Conservation (phyloP, 768 basidiomycete species). For the Lentinus brumalis region DNA sequence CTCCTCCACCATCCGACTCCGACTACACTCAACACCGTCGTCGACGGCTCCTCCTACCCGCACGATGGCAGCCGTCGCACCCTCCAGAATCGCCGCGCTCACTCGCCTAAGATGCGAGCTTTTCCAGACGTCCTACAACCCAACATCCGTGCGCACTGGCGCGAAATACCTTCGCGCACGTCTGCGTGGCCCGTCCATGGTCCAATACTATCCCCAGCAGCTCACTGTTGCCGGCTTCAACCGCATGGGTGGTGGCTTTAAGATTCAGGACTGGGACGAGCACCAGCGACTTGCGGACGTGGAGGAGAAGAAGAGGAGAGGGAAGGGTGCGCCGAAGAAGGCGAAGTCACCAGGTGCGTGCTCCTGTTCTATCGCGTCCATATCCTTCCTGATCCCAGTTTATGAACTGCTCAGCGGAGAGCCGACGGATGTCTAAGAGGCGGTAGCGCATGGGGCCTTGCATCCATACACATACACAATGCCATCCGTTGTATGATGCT, state of each 20-base stretch:
- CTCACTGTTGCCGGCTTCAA: conserved; percentile 60
- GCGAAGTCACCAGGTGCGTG: conserved; percentile 67
- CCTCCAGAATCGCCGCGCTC: conserved; percentile 61
- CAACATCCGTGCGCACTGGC: conserved; percentile 76
- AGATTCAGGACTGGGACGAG: conserved; percentile 67
- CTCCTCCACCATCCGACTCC: not conserved
- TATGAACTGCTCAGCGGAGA: conserved; percentile 57
- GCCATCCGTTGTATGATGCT: no score
- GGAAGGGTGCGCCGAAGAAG: conserved; percentile 84
- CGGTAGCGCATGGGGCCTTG: conserved; percentile 24
- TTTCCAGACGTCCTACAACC: conserved; percentile 91
- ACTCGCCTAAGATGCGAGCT: conserved; percentile 66
- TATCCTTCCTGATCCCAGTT: no score
- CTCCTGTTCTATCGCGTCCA: not conserved
- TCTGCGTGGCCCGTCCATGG: conserved; percentile 84
- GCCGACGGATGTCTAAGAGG: conserved; percentile 51
- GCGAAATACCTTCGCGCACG: conserved; percentile 87
- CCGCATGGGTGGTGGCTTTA: conserved; percentile 33
- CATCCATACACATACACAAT: no score
- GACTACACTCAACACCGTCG: not conserved
- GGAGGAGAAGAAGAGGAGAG: conserved; percentile 67
- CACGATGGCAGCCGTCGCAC: conserved; percentile 38
- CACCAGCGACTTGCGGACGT: conserved; percentile 69
- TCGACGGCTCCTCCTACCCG: not conserved
- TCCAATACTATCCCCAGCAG: conserved; percentile 76